Base-by-base conservation (phyloP, 176 grass and related monocot species). In the Panicum miliaceum region DNA sequence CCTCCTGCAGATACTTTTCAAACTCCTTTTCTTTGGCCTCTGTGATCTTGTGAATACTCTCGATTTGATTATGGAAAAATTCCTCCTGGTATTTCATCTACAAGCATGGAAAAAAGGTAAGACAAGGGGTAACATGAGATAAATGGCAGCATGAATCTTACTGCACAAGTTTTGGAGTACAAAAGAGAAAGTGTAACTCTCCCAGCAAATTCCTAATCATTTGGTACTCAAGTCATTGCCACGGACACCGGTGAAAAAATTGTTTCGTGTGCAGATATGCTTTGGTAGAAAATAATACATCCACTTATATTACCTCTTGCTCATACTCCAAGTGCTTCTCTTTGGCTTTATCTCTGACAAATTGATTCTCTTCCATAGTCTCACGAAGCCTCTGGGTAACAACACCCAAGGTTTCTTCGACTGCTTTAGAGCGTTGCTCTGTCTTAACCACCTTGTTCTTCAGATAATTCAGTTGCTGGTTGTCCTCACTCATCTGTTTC, bases 401-500 rank as follows among this genome's bases (percentile, higher is more conserved):
- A 54, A 82, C 81, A 43, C 65, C 83, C 46, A 95, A 46, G 4
- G 89, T 85, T 80, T 82, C 83, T 84, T 96, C 84, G 8, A 99
- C 90, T 82, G 7, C 81, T 89, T 99, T 96, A 32, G 83, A 81
- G n/a, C 2, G 69, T 58, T 90, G 79, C 73, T 92, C 78, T 51
- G 75, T 77, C 81, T 89, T 94, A 67, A 88, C 91, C 45, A 92
- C 64, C 54, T 85, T 94, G 62, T 90, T 90, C 83, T 89, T 91
- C 34, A 96, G 78, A 71, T 70, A 89, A 80, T 88, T 68, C 15
- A 99, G 77, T 23, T 89, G 69, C n/a, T 99, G 93, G 63, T 95
- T 98, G 18, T 98, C 93, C 79, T 95, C 93, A 57, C 75, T 92
- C 96, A 98, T 98, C 64, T 95, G 83, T 54, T 90, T 91, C 96